These are phyloP conservation scores for Farysia itapuensis DNA, from an alignment of 1,284 basidiomycete species.

Conservation along the genomic window DNA sequence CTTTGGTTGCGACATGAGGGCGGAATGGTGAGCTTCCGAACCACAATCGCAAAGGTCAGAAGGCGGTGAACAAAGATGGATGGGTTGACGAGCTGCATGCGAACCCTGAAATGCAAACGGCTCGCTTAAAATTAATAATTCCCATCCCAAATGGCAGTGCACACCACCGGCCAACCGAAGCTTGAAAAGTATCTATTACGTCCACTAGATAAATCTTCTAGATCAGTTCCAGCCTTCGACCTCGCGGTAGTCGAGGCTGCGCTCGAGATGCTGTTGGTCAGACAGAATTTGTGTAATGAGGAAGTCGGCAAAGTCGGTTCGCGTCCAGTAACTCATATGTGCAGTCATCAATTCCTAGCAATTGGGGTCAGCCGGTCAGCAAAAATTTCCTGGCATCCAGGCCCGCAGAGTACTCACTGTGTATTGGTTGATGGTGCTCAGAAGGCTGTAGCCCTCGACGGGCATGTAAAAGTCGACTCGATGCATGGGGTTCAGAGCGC, in stretches of 20 bases:
- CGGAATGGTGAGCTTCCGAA: too few species aligned
- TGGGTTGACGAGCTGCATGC: too few species aligned
- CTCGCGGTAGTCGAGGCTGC: constrained; percentile 20
- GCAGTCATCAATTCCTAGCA: constrained; percentile 45
- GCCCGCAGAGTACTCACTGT: neutral
- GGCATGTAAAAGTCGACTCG: constrained; percentile 44
- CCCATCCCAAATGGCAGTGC: too few species aligned
- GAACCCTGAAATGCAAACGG: too few species aligned
- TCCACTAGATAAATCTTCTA: too few species aligned
- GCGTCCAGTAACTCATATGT: constrained; percentile 55
- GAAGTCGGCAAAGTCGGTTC: constrained; percentile 46
- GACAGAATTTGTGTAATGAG: constrained; percentile 49
- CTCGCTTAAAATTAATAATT: too few species aligned
- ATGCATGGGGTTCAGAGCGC: constrained; percentile 33
- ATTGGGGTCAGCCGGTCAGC: neutral
- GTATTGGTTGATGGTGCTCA: constrained; percentile 42
- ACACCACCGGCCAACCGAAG: too few species aligned
- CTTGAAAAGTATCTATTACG: too few species aligned
- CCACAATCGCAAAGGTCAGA: too few species aligned
- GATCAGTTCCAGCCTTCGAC: constrained; percentile 27
- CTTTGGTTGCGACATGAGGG: constrained; percentile 39
- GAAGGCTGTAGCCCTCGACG: constrained; percentile 29
- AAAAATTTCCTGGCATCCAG: neutral
- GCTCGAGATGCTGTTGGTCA: constrained; percentile 20
- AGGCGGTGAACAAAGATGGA: too few species aligned